phyloP scores from a whole-genome alignment of 2,329 filamentous ascomycete genomes.

The Phyllosticta capitalensis region DNA sequence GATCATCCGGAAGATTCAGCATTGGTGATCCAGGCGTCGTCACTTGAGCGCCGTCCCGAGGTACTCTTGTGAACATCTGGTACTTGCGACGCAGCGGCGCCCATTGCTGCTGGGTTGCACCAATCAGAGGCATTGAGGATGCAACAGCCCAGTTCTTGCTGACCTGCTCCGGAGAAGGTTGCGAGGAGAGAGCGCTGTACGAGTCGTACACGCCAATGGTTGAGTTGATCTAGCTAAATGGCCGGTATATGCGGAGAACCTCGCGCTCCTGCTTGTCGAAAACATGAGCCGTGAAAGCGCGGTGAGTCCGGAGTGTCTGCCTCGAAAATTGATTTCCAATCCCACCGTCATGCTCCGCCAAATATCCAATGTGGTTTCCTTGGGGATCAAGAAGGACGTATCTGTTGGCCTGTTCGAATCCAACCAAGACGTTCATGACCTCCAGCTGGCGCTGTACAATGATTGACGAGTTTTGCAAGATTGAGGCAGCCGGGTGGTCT shows the following conservation, averaged over 20 bases:
- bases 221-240: slow-evolving; percentile 55
- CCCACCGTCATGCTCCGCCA: slow-evolving; percentile 54
- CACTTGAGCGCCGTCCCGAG: slow-evolving; percentile 40
- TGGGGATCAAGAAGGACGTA: slow-evolving; percentile 57
- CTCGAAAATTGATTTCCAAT: slow-evolving; percentile 47
- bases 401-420: slow-evolving; percentile 57
- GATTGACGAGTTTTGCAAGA: slow-evolving; percentile 52
- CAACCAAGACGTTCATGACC: slow-evolving; percentile 56
- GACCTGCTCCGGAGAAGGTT: slow-evolving; percentile 14
- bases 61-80: slow-evolving; percentile 55
- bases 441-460: slow-evolving; percentile 55
- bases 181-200: too few relatives aligned
- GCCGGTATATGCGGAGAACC: slow-evolving; percentile 51
- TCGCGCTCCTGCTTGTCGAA: slow-evolving; percentile 53
- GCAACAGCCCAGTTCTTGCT: slow-evolving; percentile 29
- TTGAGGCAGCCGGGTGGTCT: slow-evolving; percentile 46
- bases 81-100: slow-evolving; percentile 54
- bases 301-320: slow-evolving; percentile 53
- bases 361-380: slow-evolving; percentile 54
- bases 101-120: slow-evolving; percentile 56
- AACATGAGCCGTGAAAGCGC: slow-evolving; percentile 55
- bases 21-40: slow-evolving; percentile 19
- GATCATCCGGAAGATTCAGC: slow-evolving; percentile 19
- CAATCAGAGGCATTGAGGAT: slow-evolving; percentile 53
- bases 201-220: slow-evolving; percentile 35